These are phyloP conservation scores for Ceriops zippeliana DNA, from an alignment of 345 rosid genomes.

Conservation along the genomic window DNA sequence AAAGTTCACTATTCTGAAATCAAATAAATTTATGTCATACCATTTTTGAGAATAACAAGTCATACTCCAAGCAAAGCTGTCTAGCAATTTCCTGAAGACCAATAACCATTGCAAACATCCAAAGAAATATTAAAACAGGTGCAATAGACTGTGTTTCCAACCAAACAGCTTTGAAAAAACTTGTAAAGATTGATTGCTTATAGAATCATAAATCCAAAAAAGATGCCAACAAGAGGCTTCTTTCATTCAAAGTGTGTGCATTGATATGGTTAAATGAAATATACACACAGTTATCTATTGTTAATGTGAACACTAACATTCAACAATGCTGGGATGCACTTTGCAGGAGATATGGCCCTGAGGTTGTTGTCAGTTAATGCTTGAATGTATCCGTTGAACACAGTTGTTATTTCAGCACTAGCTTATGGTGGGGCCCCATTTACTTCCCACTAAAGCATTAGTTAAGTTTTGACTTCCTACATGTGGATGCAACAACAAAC, in stretches of 20 bases:
- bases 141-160: background rate
- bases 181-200: background rate
- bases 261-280: background rate
- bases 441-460: background rate
- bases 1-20: conserved; percentile 3
- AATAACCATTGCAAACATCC: conserved; percentile 16
- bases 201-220: background rate
- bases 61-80: conserved; percentile 81
- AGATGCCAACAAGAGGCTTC: background rate
- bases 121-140: background rate
- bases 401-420: too few relatives aligned
- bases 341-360: background rate
- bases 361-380: background rate
- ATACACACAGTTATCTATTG: background rate
- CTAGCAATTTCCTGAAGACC: conserved; percentile 74
- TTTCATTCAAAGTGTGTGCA: background rate
- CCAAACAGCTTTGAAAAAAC: background rate
- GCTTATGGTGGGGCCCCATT: background rate
- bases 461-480: too few relatives aligned
- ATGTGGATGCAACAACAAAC: too few relatives aligned
- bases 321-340: background rate
- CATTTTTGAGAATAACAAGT: conserved; percentile 79
- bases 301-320: background rate
- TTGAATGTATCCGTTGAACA: background rate
- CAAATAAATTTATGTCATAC: conserved; percentile 31